Percentiles rank a stretch among this genome's conserved stretches.
phyloP scores from a whole-genome alignment of 257 asterid species.

The Cruciata laevipes region DNA sequence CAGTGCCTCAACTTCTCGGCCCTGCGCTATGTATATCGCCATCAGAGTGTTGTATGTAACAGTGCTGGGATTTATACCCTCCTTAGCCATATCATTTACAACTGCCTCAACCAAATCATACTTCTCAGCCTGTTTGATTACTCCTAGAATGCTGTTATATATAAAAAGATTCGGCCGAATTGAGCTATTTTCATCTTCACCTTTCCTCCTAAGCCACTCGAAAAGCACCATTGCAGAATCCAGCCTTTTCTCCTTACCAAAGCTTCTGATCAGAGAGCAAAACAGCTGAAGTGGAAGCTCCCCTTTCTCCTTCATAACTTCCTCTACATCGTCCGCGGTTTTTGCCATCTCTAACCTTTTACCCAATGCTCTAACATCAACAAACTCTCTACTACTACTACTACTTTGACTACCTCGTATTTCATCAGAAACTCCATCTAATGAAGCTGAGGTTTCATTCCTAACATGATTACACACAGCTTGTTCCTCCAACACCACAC shows the following conservation, averaged over 20 bases:
- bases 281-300: conserved; percentile 77
- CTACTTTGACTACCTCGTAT: conserved; percentile 11
- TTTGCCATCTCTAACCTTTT: conserved; percentile 36
- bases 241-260: conserved; percentile 67
- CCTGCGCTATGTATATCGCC: conserved; percentile 66
- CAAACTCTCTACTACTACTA: conserved; percentile 16
- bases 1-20: conserved; percentile 63
- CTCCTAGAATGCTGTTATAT: conserved; percentile 76
- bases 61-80: conserved; percentile 56
- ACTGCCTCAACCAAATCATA: conserved; percentile 41
- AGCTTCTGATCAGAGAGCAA: conserved; percentile 63
- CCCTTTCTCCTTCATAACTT: conserved; percentile 46
- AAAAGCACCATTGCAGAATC: conserved; percentile 58
- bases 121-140: conserved; percentile 49
- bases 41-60: conserved; percentile 74
- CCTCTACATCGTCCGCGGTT: conserved; percentile 66
- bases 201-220: conserved; percentile 78
- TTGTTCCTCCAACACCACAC: conserved; percentile 49
- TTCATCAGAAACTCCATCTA: conserved; percentile 19
- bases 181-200: conserved; percentile 32
- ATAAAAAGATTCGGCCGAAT: conserved; percentile 53
- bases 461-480: conserved; percentile 23
- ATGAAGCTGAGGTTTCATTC: conserved; percentile 23
- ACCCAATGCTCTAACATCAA: conserved; percentile 65
- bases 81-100: conserved; percentile 48